phyloP scores from a whole-genome alignment of 176 grass and related monocot species.

The Avena atlantica region DNA sequence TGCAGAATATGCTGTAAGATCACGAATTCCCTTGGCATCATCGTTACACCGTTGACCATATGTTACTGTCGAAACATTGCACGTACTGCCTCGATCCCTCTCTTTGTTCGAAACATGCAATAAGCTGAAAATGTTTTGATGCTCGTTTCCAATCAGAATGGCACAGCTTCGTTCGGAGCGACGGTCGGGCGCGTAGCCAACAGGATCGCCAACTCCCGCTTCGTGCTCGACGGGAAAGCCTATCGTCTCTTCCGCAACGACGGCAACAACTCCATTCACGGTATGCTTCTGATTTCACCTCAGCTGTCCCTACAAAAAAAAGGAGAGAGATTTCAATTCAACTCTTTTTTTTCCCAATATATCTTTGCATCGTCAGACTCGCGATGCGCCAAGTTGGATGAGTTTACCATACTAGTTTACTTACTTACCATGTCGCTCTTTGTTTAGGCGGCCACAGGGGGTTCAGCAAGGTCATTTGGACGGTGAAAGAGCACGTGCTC shows the following conservation, averaged over 20 bases:
- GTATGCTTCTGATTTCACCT: constrained; percentile 35
- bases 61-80: too few species aligned
- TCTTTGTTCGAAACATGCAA: too few species aligned
- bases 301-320: too few species aligned
- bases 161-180: constrained; percentile 66
- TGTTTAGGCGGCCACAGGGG: constrained; percentile 24
- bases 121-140: not conserved
- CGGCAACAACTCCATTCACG: constrained; percentile 81
- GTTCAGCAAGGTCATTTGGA: constrained; percentile 26
- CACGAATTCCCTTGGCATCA: not conserved
- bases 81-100: too few species aligned
- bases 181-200: constrained; percentile 80
- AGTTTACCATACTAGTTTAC: not conserved
- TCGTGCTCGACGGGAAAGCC: constrained; percentile 61
- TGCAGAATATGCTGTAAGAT: constrained; percentile 78
- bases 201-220: constrained; percentile 63
- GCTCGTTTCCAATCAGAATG: constrained; percentile 49
- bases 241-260: constrained; percentile 61
- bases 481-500: not conserved
- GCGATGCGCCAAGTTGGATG: not conserved
- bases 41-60: not conserved
- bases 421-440: not conserved
- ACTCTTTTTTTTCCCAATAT: not conserved
- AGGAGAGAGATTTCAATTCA: not conserved
- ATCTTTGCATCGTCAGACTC: not conserved